Base-by-base conservation (phyloP, 164 flowering plant species). In the Amborella trichopoda region DNA sequence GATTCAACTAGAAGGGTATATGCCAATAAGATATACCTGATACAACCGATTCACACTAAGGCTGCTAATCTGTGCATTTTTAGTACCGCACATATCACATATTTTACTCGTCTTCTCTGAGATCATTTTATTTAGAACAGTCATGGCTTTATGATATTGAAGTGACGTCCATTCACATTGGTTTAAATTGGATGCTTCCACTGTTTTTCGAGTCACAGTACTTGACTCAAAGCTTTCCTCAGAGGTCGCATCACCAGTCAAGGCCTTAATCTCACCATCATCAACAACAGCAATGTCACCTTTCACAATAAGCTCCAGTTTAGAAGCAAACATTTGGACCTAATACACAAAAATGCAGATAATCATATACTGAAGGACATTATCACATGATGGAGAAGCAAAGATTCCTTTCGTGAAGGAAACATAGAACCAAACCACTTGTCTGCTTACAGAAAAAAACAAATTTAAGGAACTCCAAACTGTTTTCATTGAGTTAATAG, bases 31-130 rank as follows among this genome's bases (percentile, higher is more conserved):
- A 23, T 49, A 44, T 82, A 91, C 99, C 96, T 50, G 53, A 52
- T 70, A 62, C 53, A 91, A 54, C 99, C 90, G 80, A 46, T 95
- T 95, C 68, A 73, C 78, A 36, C 67, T 75, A 39, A 95, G 96
- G 45, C 71, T 73, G 12, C 42, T 66, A 44, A 91, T 68, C 9
- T 10, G 45, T 23, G 96, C 91, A 61, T 59, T 71, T 37, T 55
- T 68, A 2, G 64, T 59, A 0, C 33, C 27, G 28, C 99, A 91
- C 20, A 65, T 66, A 20, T 49, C 34, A 52, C 99, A 91, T 32
- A 53, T 34, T 24, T 8, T 52, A 13, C 13, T 21, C 16, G 0
- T 2, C 36, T 58, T 68, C 1, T 16, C 17, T 66, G 58, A 70
- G 58, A 82, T 30, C 56, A 88, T 72, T 1, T 52, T 54, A 28